A percentile compares a stretch with the other conserved stretches of the same genome.
Conservation (phyloP, 352 stramenopile species). For the Peronospora belbahrii region DNA sequence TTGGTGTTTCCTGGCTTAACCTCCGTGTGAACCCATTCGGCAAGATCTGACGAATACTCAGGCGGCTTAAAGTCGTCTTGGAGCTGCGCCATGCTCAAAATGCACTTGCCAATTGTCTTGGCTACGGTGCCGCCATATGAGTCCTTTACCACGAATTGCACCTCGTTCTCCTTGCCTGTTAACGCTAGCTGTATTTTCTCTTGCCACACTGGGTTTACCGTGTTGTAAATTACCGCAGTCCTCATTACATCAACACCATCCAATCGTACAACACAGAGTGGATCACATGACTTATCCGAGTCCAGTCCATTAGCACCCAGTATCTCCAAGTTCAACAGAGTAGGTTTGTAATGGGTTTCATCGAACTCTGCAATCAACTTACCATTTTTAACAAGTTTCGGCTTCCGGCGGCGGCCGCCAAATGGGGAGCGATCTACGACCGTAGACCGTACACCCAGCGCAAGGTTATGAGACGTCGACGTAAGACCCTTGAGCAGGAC, state of each 20-base stretch:
- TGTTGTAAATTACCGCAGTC: conserved; percentile 81
- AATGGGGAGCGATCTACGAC: conserved; percentile 67
- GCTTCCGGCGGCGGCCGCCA: conserved; percentile 56
- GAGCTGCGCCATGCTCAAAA: conserved; percentile 63
- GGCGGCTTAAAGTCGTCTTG: conserved; percentile 72
- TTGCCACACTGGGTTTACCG: conserved; percentile 74
- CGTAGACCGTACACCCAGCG: conserved; percentile 69
- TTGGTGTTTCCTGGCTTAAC: conserved; percentile 70
- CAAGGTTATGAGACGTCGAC: conserved; percentile 76
- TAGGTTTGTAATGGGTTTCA: conserved; percentile 50
- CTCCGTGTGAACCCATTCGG: conserved; percentile 74
- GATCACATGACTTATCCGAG: conserved; percentile 70
- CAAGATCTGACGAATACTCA: conserved; percentile 62
- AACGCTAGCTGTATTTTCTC: conserved; percentile 59
- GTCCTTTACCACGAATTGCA: conserved; percentile 81
- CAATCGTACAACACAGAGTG: conserved; percentile 63
- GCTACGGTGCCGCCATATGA: conserved; percentile 74
- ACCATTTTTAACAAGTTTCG: conserved; percentile 62
- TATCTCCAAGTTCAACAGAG: conserved; percentile 54
- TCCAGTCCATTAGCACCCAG: conserved; percentile 63
- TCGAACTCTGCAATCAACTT: conserved; percentile 70
- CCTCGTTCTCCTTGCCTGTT: conserved; percentile 41
- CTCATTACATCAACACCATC: conserved; percentile 61
- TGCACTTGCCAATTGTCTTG: conserved; percentile 71
- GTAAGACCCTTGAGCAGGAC: conserved; percentile 78